Base-by-base conservation (phyloP, 345 rosid species). In the Sisymbrium altissimum region DNA sequence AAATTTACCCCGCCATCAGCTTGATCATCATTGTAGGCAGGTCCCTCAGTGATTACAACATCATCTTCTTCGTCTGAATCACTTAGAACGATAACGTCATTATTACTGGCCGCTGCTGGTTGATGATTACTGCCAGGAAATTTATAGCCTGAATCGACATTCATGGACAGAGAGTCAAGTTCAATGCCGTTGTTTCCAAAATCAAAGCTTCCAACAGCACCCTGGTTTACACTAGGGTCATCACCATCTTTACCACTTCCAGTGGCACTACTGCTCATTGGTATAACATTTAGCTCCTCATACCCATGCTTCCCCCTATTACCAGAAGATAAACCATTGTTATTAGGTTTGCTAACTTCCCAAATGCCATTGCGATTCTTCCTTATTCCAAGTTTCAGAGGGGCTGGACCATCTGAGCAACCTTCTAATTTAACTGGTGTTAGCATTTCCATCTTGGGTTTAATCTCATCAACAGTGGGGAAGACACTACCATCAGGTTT, bases 41-140 rank as follows among this genome's bases (percentile, higher is more conserved):
- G 63, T 46, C 80, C 75, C 43, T 84, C 76, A 64, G 90, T 78
- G 54, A 89, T 66, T 56, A 75, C 49, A 15, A 86, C 59, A 67
- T 87, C 92, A 77, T 86, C 85, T 21, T 89, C 98, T 11, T 87
- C 97, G 27, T 95, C 99, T 9, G 99, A 92, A 81, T 90, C 99
- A 74, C 85, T 89, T 36, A 95, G 88, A 79, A 92, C 85, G 60
- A 95, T 95, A 56, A 92, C 82, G 64, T 88, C 96, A 19, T 90
- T 82, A 69, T 88, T 79, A 36, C 84, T 87, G 6, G 62, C 66
- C 9, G 84, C 81, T 9, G 78, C 82, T 45, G 87, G 65, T 41
- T 75, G 82, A 73, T 82, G 77, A 39, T 46, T 69, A n/a, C 66
- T 61, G 30, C 54, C 53, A 62, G 30, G 79, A 74, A 84, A 83